Base-by-base conservation (phyloP, 257 asterid genomes). In the Perilla frutescens region DNA sequence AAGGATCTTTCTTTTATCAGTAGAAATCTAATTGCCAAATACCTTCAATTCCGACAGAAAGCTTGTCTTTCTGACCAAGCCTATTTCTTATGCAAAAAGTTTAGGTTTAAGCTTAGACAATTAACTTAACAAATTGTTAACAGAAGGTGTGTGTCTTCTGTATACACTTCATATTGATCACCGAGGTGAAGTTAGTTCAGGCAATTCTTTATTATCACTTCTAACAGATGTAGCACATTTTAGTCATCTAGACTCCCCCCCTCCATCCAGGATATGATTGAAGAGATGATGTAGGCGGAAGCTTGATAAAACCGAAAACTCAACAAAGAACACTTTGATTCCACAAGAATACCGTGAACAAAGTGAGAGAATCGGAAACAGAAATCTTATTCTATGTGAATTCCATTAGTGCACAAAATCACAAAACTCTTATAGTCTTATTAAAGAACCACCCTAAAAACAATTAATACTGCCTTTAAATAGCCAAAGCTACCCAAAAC, bases 21-120 rank as follows among this genome's bases (percentile, higher is more conserved):
- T 51, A 40, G 49, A 73, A 41, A 59, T 54, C 50, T 44, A 44
- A 15, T 53, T 37, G 20, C 29, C 13, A 71, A 43, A 63, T 63
- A 63, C 32, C 26, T 63, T 39, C 8, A 20, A 43, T 8, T 65
- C 34, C 8, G 1, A 3, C 29, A 12, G 3, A 45, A 44, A 43
- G 4, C 39, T 29, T 26, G 41, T 43, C 56, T 64, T 4, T 43
- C 69, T 26, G 20, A 44, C 6, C 36, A 44, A 76, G 47, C 47
- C 31, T 48, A 3, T 11, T 43, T 44, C 15, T 31, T 66, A 11
- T 39, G 58, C 68, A 56, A 40, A 68, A 50, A n/a, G 56, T 50
- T 13, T 4, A 50, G 56, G 56, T 50, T 20, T 34, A 4, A 34
- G 20, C 12, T 50, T 50, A 13, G 29, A n/a, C 56, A n/a, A 50